Evolutionary conservation across 1,284 basidiomycete species (phyloP), one percentile per base, ranked within the genome.

Genomic region (Xerocomus nothofagi): DNA sequence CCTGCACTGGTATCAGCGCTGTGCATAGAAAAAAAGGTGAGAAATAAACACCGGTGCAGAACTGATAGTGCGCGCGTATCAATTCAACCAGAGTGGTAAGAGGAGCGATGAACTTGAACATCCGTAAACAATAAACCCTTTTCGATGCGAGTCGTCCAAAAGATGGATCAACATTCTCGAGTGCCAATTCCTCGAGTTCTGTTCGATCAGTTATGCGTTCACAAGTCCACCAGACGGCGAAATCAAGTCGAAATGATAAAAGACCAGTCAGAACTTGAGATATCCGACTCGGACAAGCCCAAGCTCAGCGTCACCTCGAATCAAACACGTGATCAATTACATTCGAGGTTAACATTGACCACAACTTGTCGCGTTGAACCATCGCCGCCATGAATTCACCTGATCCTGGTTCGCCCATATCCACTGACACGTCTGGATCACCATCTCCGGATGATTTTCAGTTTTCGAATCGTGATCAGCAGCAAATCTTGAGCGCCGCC

Each of bases 1-100:
- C 41, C 88, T 75, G 88, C 89, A 91, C 91, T 24, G 88, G 88
- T 65, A 91, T 82, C 48, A 91, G 68, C 12, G 89, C 88, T 90
- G 18, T 39, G 32, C 20, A 42, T 50, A 11, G 45, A 29, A 41
- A 20, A 24, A 31, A 42, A 29, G 38, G 37, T 52, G 40, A 46
- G 49, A 39, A 37, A 29, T 26, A 37, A 39, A 29, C 32, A 30
- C 27, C 12, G 12, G 20, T 34, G 33, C 37, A 26, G 12, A 26
- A 44, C 18, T 43, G 15, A 24, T 10, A 17, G n/a, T 20, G 76
- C 88, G 50, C 59, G 90, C 87, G 88, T 57, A 91, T 75, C 44
- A 91, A 60, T 69, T 78, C 77, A 59, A 91, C 82, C 1, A 89
- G 89, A 15, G 80, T 73, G 10, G 86, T 91, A 10, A 91, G 64